phyloP scores from a whole-genome alignment of 1,139 yeast genomes.

The Pichia inconspicua region DNA sequence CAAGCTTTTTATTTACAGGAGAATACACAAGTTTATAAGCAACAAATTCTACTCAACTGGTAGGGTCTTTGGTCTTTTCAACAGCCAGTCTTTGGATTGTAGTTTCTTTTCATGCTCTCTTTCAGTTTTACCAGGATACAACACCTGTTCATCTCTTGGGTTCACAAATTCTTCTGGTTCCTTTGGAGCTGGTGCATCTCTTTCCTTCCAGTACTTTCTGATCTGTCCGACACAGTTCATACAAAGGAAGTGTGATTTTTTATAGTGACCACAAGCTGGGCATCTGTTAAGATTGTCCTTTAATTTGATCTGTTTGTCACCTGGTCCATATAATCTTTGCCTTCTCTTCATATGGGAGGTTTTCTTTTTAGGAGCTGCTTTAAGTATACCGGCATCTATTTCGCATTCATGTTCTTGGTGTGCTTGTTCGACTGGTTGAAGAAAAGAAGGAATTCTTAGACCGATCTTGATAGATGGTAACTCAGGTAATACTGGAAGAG shows the following conservation, averaged over 20 bases:
- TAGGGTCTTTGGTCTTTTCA: conserved; percentile 48
- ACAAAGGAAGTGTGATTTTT: conserved; percentile 84
- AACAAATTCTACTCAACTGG: conserved; percentile 33
- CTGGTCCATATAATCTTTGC: conserved; percentile 74
- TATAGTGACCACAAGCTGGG: conserved; percentile 91
- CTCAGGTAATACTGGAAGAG: conserved; percentile 1
- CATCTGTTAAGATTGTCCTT: conserved; percentile 77
- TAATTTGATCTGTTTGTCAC: conserved; percentile 70
- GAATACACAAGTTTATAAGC: not conserved
- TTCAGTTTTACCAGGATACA: conserved; percentile 71
- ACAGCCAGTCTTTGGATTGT: conserved; percentile 60
- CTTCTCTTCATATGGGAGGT: conserved; percentile 81
- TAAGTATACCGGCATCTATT: conserved; percentile 57
- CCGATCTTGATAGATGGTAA: conserved; percentile 17
- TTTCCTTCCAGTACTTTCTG: conserved; percentile 60
- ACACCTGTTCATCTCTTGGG: conserved; percentile 52
- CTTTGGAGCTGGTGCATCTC: conserved; percentile 28
- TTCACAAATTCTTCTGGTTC: conserved; percentile 43
- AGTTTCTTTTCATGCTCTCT: conserved; percentile 41
- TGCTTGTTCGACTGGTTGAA: conserved; percentile 16
- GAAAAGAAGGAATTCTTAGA: conserved; percentile 14
- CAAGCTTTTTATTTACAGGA: not conserved
- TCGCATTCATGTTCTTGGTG: conserved; percentile 1
- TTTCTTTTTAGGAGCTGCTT: conserved; percentile 92
- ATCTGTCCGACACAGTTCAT: conserved; percentile 88